Base-by-base conservation (phyloP, 371 early-diverging fungal genomes). In the Actinomortierella ambigua region DNA sequence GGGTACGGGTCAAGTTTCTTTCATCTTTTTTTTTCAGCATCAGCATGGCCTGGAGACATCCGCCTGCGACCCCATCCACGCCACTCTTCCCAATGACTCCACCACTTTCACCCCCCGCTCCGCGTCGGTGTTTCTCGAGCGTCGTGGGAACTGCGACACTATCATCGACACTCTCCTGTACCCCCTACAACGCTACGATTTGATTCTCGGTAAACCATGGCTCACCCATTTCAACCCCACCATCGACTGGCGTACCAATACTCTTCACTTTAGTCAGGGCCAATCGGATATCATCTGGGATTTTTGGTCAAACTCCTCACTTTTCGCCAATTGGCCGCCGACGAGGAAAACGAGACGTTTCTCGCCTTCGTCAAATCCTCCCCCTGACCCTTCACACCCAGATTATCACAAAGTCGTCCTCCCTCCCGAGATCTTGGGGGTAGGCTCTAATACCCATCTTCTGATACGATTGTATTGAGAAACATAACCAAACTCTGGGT, bases 161-260 rank as follows among this genome's bases (percentile, higher is more conserved):
- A 48, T 57, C 51, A 29, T 61, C 23, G 17, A 61, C 13, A 23
- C 54, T 24, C n/a, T 61, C 48, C 13, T 49, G 20, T 61, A 61
- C n/a, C 61, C 54, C 2, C 61, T 61, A 34, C n/a, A 44, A 14
- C 53, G 54, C 9, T 61, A 59, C 29, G 61, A 61, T 39, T 54
- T 61, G 9, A 43, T 61, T 39, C 54, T 61, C 1, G 61, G 61
- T 7, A 61, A 61, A 54, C 61, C 61, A 29, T 53, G 61, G 61
- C 54, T 54, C 48, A 61, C 61, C 11, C 0, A 27, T 9, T 17
- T 49, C 13, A 48, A 53, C 40, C 61, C 61, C 1, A 6, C 9
- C 24, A 53, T 61, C 40, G 47, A 48, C 44, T 62, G 50, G 44
- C 44, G 39, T 1, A 55, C 50, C 44, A 62, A 62, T 41, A 9